Evolutionary conservation across 768 basidiomycete species (phyloP), one percentile per base, ranked within the genome.

Genomic region (Amanita inopinata): DNA sequence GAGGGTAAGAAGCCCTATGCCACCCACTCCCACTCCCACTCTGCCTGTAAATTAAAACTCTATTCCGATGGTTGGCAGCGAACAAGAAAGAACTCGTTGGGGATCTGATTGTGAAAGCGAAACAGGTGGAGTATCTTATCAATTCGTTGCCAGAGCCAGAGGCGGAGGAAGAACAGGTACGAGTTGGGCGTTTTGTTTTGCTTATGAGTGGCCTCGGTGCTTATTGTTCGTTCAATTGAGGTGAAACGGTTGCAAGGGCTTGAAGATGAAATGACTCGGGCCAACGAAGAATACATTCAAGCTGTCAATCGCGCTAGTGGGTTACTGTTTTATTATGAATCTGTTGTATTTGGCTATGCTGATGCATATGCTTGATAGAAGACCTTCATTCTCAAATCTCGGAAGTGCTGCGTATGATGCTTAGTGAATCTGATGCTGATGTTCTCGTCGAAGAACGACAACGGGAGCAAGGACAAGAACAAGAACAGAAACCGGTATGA

Each of bases 51-150:
- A n/a, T n/a, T n/a, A n/a, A n/a, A n/a, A n/a, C n/a, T n/a, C n/a
- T 25, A 40, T 31, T n/a, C 22, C 17, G 35, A 38, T 36, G 9
- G 30, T 24, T 35, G 20, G 20, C 53, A 92, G 90, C 78, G 8
- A 92, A 87, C 63, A 76, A 83, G 58, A 81, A 75, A 49, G 89
- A 93, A 58, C 77, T 93, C 15, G 86, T 90, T 3, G 64, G 72
- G 11, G 90, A 93, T 53, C 67, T 94, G 30, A 72, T 92, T 30
- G 70, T 78, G 28, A 92, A 93, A 53, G 87, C 88, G 10, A 93
- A 93, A 54, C 87, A 92, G 58, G 75, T 94, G 31, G 84, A 93
- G 52, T 81, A 77, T 53, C 72, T 93, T 36, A 86, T 94, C 38
- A 74, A 83, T 38, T 80, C 79, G 0, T 60, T 94, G 10, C 89